These are phyloP conservation scores for Penicillium crystallinum DNA, from an alignment of 495 filamentous ascomycete genomes.

Conservation along the genomic window DNA sequence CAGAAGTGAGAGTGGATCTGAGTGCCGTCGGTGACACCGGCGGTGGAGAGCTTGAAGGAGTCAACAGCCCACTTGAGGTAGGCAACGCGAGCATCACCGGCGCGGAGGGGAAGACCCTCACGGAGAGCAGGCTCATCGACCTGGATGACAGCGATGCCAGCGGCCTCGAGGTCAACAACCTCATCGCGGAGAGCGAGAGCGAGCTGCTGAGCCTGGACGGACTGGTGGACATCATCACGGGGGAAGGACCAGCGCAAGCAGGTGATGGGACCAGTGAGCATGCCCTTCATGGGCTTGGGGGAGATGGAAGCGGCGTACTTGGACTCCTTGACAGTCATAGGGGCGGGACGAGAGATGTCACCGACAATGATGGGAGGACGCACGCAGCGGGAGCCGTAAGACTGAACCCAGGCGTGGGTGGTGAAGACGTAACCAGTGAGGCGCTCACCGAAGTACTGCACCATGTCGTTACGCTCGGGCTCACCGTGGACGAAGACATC, in stretches of 20 bases:
- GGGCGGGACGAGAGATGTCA: constrained; percentile 89
- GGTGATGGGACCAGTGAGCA: constrained; percentile 98
- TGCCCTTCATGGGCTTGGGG: constrained; percentile 99
- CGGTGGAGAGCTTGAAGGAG: constrained; percentile 90
- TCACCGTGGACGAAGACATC: constrained; percentile 98
- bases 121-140: constrained; percentile 98
- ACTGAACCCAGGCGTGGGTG: constrained; percentile 97
- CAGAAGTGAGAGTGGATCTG: constrained; percentile 99
- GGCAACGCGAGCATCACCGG: constrained; percentile 84
- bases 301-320: constrained; percentile 95
- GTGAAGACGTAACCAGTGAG: constrained; percentile 97
- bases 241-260: constrained; percentile 99
- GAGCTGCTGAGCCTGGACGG: constrained; percentile 96
- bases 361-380: constrained; percentile 97
- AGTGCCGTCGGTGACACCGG: constrained; percentile 85
- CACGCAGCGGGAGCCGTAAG: constrained; percentile 95
- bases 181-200: constrained; percentile 97
- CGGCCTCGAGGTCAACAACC: constrained; percentile 93
- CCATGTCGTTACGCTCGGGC: constrained; percentile 99
- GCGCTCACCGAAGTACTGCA: constrained; percentile 98
- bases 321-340: constrained; percentile 99
- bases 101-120: constrained; percentile 94
- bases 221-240: constrained; percentile 98
- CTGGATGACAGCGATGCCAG: constrained; percentile 95
- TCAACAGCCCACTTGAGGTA: constrained; percentile 97